phyloP scores from a whole-genome alignment of 768 basidiomycete species.

The Termitomyces sp. region DNA sequence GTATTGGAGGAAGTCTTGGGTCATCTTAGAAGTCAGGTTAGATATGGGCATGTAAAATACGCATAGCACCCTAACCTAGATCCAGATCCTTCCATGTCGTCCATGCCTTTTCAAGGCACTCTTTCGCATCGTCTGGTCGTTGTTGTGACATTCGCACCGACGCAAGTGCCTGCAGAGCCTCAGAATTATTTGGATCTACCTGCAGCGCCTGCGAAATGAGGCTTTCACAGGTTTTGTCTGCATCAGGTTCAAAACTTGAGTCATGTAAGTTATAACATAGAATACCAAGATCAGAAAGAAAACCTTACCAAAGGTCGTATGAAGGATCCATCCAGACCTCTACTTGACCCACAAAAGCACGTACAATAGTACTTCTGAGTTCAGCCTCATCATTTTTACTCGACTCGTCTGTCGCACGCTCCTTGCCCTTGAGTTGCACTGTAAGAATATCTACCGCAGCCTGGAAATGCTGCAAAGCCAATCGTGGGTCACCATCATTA shows the following conservation, averaged over 20 bases:
- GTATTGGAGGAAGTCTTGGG: conserved; percentile 62
- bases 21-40: conserved; percentile 40
- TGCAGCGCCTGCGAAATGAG: conserved; percentile 69
- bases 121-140: conserved; percentile 74
- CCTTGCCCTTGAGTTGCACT: conserved; percentile 71
- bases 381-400: conserved; percentile 48
- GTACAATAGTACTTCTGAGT: conserved; percentile 60
- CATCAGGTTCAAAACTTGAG: conserved; percentile 71
- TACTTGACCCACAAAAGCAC: conserved; percentile 82
- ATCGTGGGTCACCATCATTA: conserved; percentile 66
- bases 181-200: conserved; percentile 68
- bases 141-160: conserved; percentile 88
- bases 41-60: not conserved
- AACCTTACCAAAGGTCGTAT: conserved; percentile 75
- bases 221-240: conserved; percentile 76
- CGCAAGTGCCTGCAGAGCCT: conserved; percentile 75
- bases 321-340: conserved; percentile 96
- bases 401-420: conserved; percentile 36
- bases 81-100: conserved; percentile 66
- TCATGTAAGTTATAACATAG: not conserved
- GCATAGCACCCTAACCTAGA: conserved; percentile 20
- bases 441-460: conserved; percentile 70
- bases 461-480: conserved; percentile 71
- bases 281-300: not conserved
- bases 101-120: conserved; percentile 65